Conservation (phyloP, 345 rosid species). For the Brassica cretica region DNA sequence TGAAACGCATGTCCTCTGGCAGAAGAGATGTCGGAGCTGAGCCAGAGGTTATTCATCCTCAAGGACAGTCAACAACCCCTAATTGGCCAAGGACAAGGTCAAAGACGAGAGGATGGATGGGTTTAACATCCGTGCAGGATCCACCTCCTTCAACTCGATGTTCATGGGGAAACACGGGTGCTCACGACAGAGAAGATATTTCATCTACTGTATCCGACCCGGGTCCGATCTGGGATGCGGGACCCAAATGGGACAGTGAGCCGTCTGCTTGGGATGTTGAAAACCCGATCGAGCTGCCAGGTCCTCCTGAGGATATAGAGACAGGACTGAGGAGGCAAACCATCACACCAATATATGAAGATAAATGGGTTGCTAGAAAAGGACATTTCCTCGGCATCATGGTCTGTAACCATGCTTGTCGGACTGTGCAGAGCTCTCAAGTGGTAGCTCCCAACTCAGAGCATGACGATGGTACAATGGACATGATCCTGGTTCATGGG, state of each 20-base stretch:
- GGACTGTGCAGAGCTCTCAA: slow-evolving; percentile 94
- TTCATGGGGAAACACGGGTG: slow-evolving; percentile 76
- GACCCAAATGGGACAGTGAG: slow-evolving; percentile 93
- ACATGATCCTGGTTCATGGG: slow-evolving; percentile 89
- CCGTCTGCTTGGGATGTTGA: slow-evolving; percentile 74
- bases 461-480: slow-evolving; percentile 83
- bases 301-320: slow-evolving; percentile 74
- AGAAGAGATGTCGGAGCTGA: slow-evolving; percentile 70
- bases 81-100: slow-evolving; percentile 98
- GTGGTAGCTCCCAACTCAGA: slow-evolving; percentile 94
- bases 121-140: slow-evolving; percentile 68
- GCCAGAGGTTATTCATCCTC: slow-evolving; percentile 93
- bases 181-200: slow-evolving; percentile 87
- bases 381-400: slow-evolving; percentile 90
- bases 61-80: slow-evolving; percentile 75
- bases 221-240: slow-evolving; percentile 99
- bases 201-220: slow-evolving; percentile 97
- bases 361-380: slow-evolving; percentile 71
- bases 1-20: slow-evolving; percentile 81
- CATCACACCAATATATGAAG: slow-evolving; percentile 54
- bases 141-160: slow-evolving; percentile 58
- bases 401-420: slow-evolving; percentile 96
- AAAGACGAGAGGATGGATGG: slow-evolving; percentile 88
- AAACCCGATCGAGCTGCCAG: slow-evolving; percentile 84
- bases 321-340: slow-evolving; percentile 56